These are phyloP conservation scores for Calonectria pseudoreteaudii DNA, from an alignment of 2,329 filamentous ascomycete genomes.

Conservation along the genomic window DNA sequence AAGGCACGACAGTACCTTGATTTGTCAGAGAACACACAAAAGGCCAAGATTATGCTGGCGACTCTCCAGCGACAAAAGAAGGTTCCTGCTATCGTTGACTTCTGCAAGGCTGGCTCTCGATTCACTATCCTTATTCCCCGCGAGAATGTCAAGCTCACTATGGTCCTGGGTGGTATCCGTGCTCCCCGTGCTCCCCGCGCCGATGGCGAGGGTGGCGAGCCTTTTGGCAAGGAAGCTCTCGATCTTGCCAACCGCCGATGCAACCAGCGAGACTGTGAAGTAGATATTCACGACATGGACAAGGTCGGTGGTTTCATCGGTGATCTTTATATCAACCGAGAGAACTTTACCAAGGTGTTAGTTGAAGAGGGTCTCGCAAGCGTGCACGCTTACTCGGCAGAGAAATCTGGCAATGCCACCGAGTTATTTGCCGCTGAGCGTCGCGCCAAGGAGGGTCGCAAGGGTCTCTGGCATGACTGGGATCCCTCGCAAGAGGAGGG, in stretches of 20 bases:
- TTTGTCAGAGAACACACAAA: slow-evolving; percentile 91
- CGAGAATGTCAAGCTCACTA: slow-evolving; percentile 93
- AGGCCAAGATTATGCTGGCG: slow-evolving; percentile 93
- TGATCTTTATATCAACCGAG: slow-evolving; percentile 90
- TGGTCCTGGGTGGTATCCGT: slow-evolving; percentile 93
- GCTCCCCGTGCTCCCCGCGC: slow-evolving; percentile 86
- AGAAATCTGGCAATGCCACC: slow-evolving; percentile 89
- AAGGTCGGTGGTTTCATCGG: slow-evolving; percentile 98
- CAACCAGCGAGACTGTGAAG: slow-evolving; percentile 95
- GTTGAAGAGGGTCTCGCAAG: slow-evolving; percentile 94
- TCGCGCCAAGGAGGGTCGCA: slow-evolving; percentile 88
- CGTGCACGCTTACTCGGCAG: slow-evolving; percentile 94
- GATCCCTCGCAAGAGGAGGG: slow-evolving; percentile 87
- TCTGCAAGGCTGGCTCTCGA: slow-evolving; percentile 95
- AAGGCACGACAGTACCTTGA: slow-evolving; percentile 87
- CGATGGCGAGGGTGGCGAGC: slow-evolving; percentile 84
- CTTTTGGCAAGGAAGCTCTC: slow-evolving; percentile 93
- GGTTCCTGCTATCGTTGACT: slow-evolving; percentile 93
- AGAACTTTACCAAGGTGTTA: slow-evolving; percentile 93
- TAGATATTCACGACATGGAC: slow-evolving; percentile 94
- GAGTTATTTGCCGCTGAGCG: slow-evolving; percentile 91
- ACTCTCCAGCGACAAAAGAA: slow-evolving; percentile 91
- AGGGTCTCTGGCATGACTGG: slow-evolving; percentile 94
- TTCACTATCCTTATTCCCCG: slow-evolving; percentile 93
- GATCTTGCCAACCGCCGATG: slow-evolving; percentile 90